Conservation (phyloP, 345 rosid genomes). For the Populus pruinosa region DNA sequence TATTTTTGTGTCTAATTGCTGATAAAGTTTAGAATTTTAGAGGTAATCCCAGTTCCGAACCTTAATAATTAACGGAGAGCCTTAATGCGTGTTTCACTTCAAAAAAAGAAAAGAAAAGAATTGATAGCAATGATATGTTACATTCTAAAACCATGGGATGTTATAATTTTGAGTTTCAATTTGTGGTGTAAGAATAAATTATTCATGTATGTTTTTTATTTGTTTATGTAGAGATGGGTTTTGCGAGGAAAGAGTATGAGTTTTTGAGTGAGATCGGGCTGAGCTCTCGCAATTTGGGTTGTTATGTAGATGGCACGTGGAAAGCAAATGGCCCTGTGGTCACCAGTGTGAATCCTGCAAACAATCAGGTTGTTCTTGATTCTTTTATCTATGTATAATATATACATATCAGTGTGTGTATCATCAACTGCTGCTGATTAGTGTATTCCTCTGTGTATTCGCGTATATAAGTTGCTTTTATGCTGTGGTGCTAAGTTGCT, state of each 20-base stretch:
- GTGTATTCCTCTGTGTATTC: not conserved
- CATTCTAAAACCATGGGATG: not conserved
- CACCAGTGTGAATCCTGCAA: slow-evolving; percentile 68
- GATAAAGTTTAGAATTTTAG: not conserved
- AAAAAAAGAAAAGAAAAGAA: not conserved
- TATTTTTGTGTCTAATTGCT: not conserved
- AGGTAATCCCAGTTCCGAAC: not conserved
- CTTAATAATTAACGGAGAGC: not conserved
- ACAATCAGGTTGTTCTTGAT: slow-evolving; percentile 63
- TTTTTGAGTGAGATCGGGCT: slow-evolving; percentile 83
- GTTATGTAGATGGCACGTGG: slow-evolving; percentile 73
- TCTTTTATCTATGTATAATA: not conserved
- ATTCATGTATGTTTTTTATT: not conserved
- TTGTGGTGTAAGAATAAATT: not conserved
- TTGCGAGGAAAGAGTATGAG: slow-evolving; percentile 52
- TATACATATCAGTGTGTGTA: not conserved
- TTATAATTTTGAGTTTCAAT: not conserved
- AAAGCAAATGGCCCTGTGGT: slow-evolving; percentile 65
- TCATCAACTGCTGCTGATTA: not conserved
- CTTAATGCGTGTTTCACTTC: not conserved
- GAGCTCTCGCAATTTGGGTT: slow-evolving; percentile 56
- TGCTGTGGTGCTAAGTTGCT: not conserved
- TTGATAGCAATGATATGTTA: not conserved
- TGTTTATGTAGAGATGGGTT: slow-evolving; percentile 56
- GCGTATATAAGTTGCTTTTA: not conserved